Percentiles rank a stretch among this genome's conserved stretches.
These are phyloP conservation scores for Zygosaccharomyces gambellarensis DNA, from an alignment of 805 yeast species.

Conservation along the genomic window DNA sequence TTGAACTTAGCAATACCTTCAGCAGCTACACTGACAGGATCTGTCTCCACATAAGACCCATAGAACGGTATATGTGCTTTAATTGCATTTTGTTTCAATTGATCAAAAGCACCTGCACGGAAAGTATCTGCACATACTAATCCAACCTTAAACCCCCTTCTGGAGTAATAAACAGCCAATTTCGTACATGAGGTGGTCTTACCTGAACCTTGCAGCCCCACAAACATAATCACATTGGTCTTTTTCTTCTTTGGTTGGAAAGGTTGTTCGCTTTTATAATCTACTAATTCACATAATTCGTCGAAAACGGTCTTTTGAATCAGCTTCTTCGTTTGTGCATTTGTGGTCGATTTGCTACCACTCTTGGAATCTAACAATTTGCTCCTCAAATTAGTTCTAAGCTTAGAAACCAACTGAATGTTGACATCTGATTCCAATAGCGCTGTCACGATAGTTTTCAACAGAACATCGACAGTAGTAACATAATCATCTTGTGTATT, in stretches of 20 bases:
- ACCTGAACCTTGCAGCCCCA: constrained; percentile 98
- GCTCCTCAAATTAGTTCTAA: constrained; percentile 65
- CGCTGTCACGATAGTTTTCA: constrained; percentile 88
- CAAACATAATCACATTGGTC: constrained; percentile 87
- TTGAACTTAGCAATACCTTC: constrained; percentile 92
- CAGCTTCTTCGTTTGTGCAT: constrained; percentile 65
- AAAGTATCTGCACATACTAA: constrained; percentile 98
- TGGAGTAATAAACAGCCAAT: constrained; percentile 87
- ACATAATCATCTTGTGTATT: constrained; percentile 52
- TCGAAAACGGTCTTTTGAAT: constrained; percentile 91
- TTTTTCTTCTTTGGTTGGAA: constrained; percentile 85
- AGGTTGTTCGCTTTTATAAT: constrained; percentile 47
- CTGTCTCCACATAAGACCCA: constrained; percentile 93
- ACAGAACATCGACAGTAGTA: constrained; percentile 59
- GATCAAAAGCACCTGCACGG: constrained; percentile 99
- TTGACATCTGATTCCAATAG: constrained; percentile 92
- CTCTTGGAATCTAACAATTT: constrained; percentile 53
- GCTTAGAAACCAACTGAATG: constrained; percentile 69
- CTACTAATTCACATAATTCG: constrained; percentile 82
- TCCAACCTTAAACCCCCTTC: constrained; percentile 91
- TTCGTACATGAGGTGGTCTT: constrained; percentile 97
- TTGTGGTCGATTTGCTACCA: constrained; percentile 27
- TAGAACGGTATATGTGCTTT: constrained; percentile 90
- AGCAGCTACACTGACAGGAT: constrained; percentile 85
- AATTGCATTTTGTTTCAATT: constrained; percentile 93